A percentile compares a stretch with the other conserved stretches of the same genome.
Conservation (phyloP, 2,329 filamentous ascomycete species). For the Onygena corvina region DNA sequence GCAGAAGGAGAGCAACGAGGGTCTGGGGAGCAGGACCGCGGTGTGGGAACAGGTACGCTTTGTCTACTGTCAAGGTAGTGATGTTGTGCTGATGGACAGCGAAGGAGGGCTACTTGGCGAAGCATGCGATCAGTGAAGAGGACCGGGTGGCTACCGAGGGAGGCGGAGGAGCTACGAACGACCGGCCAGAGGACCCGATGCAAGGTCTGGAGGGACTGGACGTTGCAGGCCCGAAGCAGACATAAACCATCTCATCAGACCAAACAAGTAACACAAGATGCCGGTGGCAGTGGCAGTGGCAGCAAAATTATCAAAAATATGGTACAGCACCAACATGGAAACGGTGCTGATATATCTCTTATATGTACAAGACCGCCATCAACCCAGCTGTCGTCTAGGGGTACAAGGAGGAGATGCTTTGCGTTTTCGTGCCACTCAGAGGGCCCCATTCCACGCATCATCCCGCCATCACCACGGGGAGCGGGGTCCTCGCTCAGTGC, state of each 20-base stretch:
- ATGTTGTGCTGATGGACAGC: slow-evolving; percentile 9
- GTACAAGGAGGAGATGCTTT: slow-evolving; percentile 7
- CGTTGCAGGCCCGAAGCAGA: slow-evolving; percentile 78
- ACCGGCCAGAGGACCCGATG: slow-evolving; percentile 70
- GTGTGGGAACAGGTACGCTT: slow-evolving; percentile 84
- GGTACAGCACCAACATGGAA: background rate
- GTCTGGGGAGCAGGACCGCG: slow-evolving; percentile 82
- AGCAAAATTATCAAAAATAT: too few relatives aligned
- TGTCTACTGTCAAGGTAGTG: background rate
- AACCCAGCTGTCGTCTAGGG: background rate
- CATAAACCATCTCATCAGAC: too few relatives aligned
- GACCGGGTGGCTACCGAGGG: slow-evolving; percentile 52
- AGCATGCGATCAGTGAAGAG: slow-evolving; percentile 74
- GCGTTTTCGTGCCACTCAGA: slow-evolving; percentile 2
- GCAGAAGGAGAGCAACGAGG: slow-evolving; percentile 77
- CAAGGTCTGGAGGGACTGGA: slow-evolving; percentile 87
- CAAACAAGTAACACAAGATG: too few relatives aligned
- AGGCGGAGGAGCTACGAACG: slow-evolving; percentile 36
- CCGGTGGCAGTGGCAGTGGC: too few relatives aligned
- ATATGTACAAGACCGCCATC: slow-evolving; percentile 8
- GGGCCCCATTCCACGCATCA: background rate
- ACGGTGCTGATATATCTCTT: slow-evolving; percentile 6
- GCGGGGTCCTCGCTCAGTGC: slow-evolving; percentile 17
- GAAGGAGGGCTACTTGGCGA: slow-evolving; percentile 85
- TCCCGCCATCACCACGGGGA: background rate